These are phyloP conservation scores for Globisporangium paddicum DNA, from an alignment of 352 stramenopile species.

Conservation along the genomic window DNA sequence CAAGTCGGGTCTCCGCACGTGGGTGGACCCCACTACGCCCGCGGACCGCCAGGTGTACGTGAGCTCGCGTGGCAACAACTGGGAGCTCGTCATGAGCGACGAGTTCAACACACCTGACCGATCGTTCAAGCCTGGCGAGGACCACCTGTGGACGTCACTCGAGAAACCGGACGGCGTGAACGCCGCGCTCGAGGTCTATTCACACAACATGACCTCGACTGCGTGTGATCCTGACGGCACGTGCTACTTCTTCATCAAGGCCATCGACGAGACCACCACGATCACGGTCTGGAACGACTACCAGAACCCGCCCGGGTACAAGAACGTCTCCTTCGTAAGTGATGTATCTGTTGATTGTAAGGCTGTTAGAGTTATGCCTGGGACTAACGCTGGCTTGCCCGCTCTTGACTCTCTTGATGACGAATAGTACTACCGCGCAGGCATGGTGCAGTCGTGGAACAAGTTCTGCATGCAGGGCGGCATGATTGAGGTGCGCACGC, in stretches of 20 bases:
- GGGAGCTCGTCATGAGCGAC: slow-evolving; percentile 66
- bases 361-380: no score
- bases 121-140: slow-evolving; percentile 1
- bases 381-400: background rate
- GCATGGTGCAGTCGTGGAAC: no score
- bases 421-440: slow-evolving; percentile 17
- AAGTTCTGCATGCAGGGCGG: no score
- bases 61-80: slow-evolving; percentile 30
- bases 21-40: slow-evolving; percentile 42
- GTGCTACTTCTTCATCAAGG: slow-evolving; percentile 69
- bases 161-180: slow-evolving; percentile 54
- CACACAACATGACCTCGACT: slow-evolving; percentile 67
- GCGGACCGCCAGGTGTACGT: slow-evolving; percentile 12
- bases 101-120: slow-evolving; percentile 37
- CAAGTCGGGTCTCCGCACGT: slow-evolving; percentile 38
- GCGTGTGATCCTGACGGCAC: slow-evolving; percentile 25
- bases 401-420: no score
- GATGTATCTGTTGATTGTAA: no score
- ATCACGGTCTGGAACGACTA: slow-evolving; percentile 65
- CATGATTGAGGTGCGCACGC: slow-evolving; percentile 16
- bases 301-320: slow-evolving; percentile 39
- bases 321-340: slow-evolving; percentile 33
- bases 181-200: slow-evolving; percentile 61
- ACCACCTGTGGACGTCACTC: background rate
- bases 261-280: slow-evolving; percentile 30